These are phyloP conservation scores for Phaeosphaeriaceae sp. DNA, from an alignment of 2,329 filamentous ascomycete species.

Conservation along the genomic window DNA sequence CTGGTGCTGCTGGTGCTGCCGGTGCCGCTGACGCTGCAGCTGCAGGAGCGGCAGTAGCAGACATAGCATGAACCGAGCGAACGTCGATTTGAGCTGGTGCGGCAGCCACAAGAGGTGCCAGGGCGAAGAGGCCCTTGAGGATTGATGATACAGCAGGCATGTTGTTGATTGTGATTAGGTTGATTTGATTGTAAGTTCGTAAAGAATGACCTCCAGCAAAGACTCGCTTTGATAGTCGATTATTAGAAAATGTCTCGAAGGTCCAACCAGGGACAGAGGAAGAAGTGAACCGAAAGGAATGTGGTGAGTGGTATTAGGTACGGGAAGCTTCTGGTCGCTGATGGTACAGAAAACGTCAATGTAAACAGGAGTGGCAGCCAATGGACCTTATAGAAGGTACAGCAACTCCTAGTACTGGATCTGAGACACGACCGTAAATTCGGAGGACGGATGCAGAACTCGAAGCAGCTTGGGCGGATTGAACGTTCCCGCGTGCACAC, in stretches of 20 bases:
- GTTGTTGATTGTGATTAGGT: constrained; percentile 42
- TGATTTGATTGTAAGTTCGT: constrained; percentile 22
- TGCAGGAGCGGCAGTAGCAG: constrained; percentile 9
- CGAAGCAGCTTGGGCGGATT: constrained; percentile 37
- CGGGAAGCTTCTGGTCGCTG: constrained; percentile 42
- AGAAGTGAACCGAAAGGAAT: constrained; percentile 47
- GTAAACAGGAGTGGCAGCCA: constrained; percentile 46
- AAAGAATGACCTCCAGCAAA: constrained; percentile 46
- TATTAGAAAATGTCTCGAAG: constrained; percentile 44
- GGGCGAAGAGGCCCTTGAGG: constrained; percentile 43
- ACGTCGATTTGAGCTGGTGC: constrained; percentile 34
- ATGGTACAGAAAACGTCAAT: constrained; percentile 47
- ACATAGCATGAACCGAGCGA: constrained; percentile 31
- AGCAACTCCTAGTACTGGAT: constrained; percentile 36
- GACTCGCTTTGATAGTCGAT: constrained; percentile 45
- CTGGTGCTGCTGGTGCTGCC: constrained; percentile 25
- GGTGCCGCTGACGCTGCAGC: constrained; percentile 15
- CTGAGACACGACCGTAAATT: constrained; percentile 49
- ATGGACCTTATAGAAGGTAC: constrained; percentile 47
- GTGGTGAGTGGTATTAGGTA: constrained; percentile 46
- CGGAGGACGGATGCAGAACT: constrained; percentile 45
- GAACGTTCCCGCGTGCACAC: constrained; percentile 41
- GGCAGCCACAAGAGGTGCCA: constrained; percentile 44
- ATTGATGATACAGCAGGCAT: constrained; percentile 49
- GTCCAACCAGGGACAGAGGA: constrained; percentile 51